Conservation (phyloP, 1,139 yeast species). For the Saccharomyces hybrid region DNA sequence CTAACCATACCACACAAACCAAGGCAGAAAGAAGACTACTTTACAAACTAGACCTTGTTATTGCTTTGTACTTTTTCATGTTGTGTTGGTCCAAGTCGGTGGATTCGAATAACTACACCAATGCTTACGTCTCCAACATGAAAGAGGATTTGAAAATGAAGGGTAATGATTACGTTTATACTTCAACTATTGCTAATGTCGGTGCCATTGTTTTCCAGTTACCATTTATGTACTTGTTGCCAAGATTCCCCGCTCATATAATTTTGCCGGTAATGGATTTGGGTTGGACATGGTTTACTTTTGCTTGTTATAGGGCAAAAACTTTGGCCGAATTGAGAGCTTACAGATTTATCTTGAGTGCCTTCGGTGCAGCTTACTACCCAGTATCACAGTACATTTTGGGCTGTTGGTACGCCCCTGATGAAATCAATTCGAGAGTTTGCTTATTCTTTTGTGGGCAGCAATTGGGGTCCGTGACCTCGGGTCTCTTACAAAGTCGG, state of each 20-base stretch:
- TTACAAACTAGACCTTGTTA: constrained; percentile 51
- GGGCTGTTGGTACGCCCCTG: constrained; percentile 60
- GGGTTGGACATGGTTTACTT: constrained; percentile 60
- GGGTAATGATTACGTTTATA: constrained; percentile 59
- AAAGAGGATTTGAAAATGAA: constrained; percentile 49
- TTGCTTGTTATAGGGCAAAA: constrained; percentile 43
- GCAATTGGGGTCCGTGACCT: constrained; percentile 47
- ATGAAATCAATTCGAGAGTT: constrained; percentile 42
- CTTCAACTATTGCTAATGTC: constrained; percentile 49
- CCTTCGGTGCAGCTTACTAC: constrained; percentile 57
- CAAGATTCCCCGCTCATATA: constrained; percentile 45
- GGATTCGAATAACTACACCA: constrained; percentile 50
- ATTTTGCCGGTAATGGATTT: constrained; percentile 50
- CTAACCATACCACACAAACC: constrained; percentile 45
- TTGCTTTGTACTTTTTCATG: constrained; percentile 52
- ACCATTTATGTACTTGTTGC: constrained; percentile 38
- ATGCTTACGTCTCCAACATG: constrained; percentile 66
- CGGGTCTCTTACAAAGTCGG: constrained; percentile 51
- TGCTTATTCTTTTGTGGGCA: constrained; percentile 41
- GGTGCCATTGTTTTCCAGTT: constrained; percentile 55
- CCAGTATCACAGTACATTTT: constrained; percentile 57
- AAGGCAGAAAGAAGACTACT: constrained; percentile 46
- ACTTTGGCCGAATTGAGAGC: constrained; percentile 46
- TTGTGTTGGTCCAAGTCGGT: constrained; percentile 67
- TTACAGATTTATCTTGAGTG: constrained; percentile 52